A percentile compares a stretch with the other conserved stretches of the same genome.
These are phyloP conservation scores for Morella rubra DNA, from an alignment of 306 rosid genomes.

Conservation along the genomic window DNA sequence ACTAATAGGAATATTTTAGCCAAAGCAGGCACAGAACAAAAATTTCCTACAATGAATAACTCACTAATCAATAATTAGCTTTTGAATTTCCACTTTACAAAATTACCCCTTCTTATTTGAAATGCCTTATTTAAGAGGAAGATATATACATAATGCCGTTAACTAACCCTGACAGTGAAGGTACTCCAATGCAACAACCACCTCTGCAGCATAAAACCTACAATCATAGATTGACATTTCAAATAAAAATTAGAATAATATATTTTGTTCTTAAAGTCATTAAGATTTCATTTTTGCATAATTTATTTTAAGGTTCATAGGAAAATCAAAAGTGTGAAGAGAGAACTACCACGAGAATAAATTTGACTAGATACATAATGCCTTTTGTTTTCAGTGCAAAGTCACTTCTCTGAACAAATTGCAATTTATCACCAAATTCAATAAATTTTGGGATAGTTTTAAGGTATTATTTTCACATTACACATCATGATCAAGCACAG, in stretches of 20 bases:
- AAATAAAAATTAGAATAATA: slow-evolving; percentile 9
- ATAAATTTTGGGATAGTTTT: background rate
- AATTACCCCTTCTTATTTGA: background rate
- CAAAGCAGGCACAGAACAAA: background rate
- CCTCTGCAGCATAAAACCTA: slow-evolving; percentile 92
- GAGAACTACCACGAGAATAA: background rate
- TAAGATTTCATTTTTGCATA: no score
- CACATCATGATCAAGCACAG: background rate
- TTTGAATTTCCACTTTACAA: background rate
- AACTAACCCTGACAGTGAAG: slow-evolving; percentile 92
- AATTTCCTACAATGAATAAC: background rate
- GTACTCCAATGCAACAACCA: slow-evolving; percentile 87
- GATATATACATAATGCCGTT: background rate
- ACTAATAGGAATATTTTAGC: background rate
- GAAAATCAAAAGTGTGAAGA: background rate
- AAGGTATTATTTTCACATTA: background rate
- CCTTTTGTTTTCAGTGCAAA: background rate
- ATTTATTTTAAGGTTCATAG: no score
- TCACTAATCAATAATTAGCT: background rate
- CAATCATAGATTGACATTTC: slow-evolving; percentile 23
- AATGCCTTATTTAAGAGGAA: background rate
- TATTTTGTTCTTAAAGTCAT: no score
- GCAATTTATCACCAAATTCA: background rate
- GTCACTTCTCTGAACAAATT: background rate
- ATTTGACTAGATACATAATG: background rate